Conservation (phyloP, 306 rosid genomes). For the Albizia julibrissin region DNA sequence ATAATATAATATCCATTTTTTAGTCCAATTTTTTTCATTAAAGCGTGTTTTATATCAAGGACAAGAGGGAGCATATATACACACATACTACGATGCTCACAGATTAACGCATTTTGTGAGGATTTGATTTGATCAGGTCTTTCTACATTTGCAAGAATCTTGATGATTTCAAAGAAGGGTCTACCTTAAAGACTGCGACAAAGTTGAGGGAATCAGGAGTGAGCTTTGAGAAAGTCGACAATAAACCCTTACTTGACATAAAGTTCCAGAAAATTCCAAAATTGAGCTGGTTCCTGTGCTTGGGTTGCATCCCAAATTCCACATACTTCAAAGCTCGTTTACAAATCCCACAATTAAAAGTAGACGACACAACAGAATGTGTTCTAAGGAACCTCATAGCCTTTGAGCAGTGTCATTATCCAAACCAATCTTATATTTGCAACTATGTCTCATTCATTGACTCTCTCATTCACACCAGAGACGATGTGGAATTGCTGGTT, state of each 20-base stretch:
- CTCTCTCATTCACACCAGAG: slow-evolving; percentile 8
- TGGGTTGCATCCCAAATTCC: background rate
- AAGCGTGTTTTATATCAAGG: too few species aligned
- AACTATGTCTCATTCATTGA: background rate
- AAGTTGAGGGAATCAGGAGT: background rate
- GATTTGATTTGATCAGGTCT: too few species aligned
- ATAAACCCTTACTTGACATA: background rate
- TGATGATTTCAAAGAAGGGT: background rate
- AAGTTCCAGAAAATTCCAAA: background rate
- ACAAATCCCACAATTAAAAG: background rate
- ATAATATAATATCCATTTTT: too few species aligned
- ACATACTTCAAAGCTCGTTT: background rate
- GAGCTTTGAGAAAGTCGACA: background rate
- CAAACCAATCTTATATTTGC: background rate
- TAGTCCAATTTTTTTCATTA: too few species aligned
- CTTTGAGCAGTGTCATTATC: background rate
- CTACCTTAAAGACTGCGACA: background rate
- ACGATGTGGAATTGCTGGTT: background rate
- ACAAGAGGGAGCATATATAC: too few species aligned
- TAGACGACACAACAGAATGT: background rate
- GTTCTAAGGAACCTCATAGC: background rate
- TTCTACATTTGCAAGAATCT: too few species aligned
- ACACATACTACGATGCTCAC: too few species aligned
- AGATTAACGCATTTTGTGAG: too few species aligned
- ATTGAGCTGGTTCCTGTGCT: background rate